These are phyloP conservation scores for Periconia sp. DNA, from an alignment of 2,329 filamentous ascomycete genomes.

Conservation along the genomic window DNA sequence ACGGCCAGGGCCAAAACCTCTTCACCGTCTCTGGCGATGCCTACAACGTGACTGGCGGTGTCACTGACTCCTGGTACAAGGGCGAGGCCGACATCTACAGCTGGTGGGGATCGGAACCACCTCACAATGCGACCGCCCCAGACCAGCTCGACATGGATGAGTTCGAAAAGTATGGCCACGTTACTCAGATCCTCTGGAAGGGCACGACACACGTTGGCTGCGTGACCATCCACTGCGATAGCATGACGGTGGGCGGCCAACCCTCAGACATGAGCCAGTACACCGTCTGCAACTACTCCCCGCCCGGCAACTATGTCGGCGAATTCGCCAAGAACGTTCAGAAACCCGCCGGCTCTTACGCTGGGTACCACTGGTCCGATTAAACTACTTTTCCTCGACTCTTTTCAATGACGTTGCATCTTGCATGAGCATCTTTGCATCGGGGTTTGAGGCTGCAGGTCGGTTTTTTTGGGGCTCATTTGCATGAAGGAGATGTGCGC, in stretches of 20 bases:
- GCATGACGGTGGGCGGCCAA: slow-evolving; percentile 28
- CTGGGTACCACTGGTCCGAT: slow-evolving; percentile 34
- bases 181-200: slow-evolving; percentile 49
- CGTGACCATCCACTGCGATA: slow-evolving; percentile 37
- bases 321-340: slow-evolving; percentile 62
- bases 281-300: slow-evolving; percentile 88
- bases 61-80: slow-evolving; percentile 90
- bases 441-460: slow-evolving; percentile 17
- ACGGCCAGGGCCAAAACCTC: slow-evolving; percentile 89
- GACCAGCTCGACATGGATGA: slow-evolving; percentile 52
- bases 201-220: slow-evolving; percentile 45
- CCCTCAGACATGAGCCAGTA: slow-evolving; percentile 34
- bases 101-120: slow-evolving; percentile 5
- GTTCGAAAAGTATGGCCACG: slow-evolving; percentile 41
- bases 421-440: slow-evolving; percentile 17
- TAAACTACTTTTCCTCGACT: slow-evolving; percentile 20
- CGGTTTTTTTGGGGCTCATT: slow-evolving; percentile 2
- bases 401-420: slow-evolving; percentile 10
- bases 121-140: not conserved
- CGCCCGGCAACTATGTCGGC: slow-evolving; percentile 65
- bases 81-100: slow-evolving; percentile 61
- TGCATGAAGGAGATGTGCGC: slow-evolving; percentile 15
- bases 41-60: slow-evolving; percentile 67
- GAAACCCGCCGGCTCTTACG: slow-evolving; percentile 37
- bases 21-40: slow-evolving; percentile 67